These are phyloP conservation scores for Phytophthora sp. DNA, from an alignment of 352 stramenopile genomes.

Conservation along the genomic window DNA sequence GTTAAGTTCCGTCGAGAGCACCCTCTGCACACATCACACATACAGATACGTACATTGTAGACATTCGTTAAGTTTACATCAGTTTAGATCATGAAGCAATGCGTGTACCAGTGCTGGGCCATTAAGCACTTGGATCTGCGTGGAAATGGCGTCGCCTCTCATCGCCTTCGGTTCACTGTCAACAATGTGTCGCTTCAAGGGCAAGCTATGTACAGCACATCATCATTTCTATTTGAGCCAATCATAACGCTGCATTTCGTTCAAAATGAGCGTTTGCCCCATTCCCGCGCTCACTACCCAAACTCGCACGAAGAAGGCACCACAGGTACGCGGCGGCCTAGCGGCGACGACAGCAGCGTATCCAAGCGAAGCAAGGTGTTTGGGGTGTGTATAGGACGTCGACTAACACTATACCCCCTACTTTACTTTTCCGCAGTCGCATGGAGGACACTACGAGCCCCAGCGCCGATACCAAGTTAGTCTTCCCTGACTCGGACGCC, in stretches of 20 bases:
- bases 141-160: slow-evolving; percentile 27
- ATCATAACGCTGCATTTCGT: slow-evolving; percentile 5
- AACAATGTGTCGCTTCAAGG: slow-evolving; percentile 33
- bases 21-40: slow-evolving; percentile 35
- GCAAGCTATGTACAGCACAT: slow-evolving; percentile 1
- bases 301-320: slow-evolving; percentile 20
- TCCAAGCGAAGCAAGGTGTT: neutral
- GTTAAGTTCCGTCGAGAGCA: slow-evolving; percentile 68
- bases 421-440: neutral
- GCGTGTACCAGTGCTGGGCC: slow-evolving; percentile 39
- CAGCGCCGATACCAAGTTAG: slow-evolving; percentile 32
- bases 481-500: slow-evolving; percentile 38
- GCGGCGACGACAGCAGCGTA: neutral
- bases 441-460: slow-evolving; percentile 45
- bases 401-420: neutral
- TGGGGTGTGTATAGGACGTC: neutral
- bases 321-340: slow-evolving; percentile 9
- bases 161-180: slow-evolving; percentile 8
- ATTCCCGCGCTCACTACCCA: slow-evolving; percentile 30
- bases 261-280: too few species aligned
- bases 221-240: slow-evolving; percentile 16
- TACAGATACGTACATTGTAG: too few species aligned
- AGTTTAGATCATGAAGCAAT: too few species aligned
- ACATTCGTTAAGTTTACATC: neutral
- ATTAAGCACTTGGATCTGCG: slow-evolving; percentile 51